Evolutionary conservation across 345 rosid species (phyloP), one percentile per base, ranked within the genome.

Genomic region (Pistacia atlantica): DNA sequence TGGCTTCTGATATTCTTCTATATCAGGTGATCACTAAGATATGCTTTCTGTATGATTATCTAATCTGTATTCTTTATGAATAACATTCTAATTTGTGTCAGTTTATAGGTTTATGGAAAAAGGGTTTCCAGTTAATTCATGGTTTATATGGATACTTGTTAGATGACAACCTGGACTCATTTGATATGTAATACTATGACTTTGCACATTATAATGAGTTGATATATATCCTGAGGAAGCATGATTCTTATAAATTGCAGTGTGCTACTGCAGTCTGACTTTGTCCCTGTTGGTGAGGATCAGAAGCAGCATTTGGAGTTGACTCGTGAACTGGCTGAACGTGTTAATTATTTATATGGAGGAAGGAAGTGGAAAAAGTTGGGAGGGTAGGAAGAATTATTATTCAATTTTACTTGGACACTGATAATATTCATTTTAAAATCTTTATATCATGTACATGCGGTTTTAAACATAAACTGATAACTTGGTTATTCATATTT

Each of bases 301-400:
- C 99, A 95, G 89, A 95, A 93, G 87, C 99, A 93, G 82, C 99
- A 95, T 75, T 76, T 95, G 64, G 98, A 93, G 86, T 87, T 95
- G 88, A 89, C 97, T 13, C 91, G 94, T 42, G 97, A 95, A 71
- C 68, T 93, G 74, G 99, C 98, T 48, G 94, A 89, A 74, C 91
- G 98, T 66, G 80, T 93, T 71, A 95, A 95, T 82, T 73, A 79
- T 74, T 81, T 90, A 77, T 95, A 91, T 82, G 99, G 99, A 76
- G 97, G 97, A 82, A 90, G 91, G 83, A 95, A 95, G 87, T 93
- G 97, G 98, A 95, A 95, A 81, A 95, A 93, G 74, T 86, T 95
- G 79, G 98, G 98, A 83, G 97, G 95, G 98, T 93, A 82, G 80
- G 81, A 25, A 73, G 38, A 33, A 73, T 42, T 42, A 46, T 75